These are phyloP conservation scores for Dendryphion nanum DNA, from an alignment of 2,329 filamentous ascomycete genomes.

Conservation along the genomic window DNA sequence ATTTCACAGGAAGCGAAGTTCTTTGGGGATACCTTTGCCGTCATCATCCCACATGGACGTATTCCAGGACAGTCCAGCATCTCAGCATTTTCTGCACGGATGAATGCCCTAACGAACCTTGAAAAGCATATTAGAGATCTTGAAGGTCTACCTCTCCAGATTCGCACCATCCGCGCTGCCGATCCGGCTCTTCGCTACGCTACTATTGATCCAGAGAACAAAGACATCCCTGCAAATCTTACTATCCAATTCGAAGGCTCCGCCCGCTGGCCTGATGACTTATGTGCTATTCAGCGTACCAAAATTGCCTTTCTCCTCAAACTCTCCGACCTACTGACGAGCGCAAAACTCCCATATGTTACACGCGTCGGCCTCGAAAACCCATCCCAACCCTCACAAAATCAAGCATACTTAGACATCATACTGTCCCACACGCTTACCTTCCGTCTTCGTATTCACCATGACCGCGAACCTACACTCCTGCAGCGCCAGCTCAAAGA, in stretches of 20 bases:
- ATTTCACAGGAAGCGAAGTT: slow-evolving; percentile 54
- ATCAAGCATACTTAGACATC: slow-evolving; percentile 80
- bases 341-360: slow-evolving; percentile 58
- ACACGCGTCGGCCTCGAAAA: slow-evolving; percentile 82
- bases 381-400: slow-evolving; percentile 64
- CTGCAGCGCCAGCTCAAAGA: slow-evolving; percentile 77
- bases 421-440: slow-evolving; percentile 67
- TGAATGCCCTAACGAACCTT: slow-evolving; percentile 68
- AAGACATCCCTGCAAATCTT: slow-evolving; percentile 64
- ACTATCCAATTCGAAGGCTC: slow-evolving; percentile 92
- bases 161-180: slow-evolving; percentile 75
- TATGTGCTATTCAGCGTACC: slow-evolving; percentile 86
- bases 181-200: slow-evolving; percentile 73
- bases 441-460: slow-evolving; percentile 85
- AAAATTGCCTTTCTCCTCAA: slow-evolving; percentile 84
- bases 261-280: slow-evolving; percentile 87
- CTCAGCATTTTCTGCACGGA: slow-evolving; percentile 65
- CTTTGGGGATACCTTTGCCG: slow-evolving; percentile 46
- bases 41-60: slow-evolving; percentile 41
- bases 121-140: slow-evolving; percentile 75
- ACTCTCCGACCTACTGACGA: slow-evolving; percentile 70
- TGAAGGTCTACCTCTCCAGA: slow-evolving; percentile 81
- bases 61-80: slow-evolving; percentile 38
- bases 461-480: slow-evolving; percentile 80
- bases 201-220: slow-evolving; percentile 55